Evolutionary conservation across 208 protist species (phyloP).

Genomic region (Trypanosoma rangeli): DNA sequence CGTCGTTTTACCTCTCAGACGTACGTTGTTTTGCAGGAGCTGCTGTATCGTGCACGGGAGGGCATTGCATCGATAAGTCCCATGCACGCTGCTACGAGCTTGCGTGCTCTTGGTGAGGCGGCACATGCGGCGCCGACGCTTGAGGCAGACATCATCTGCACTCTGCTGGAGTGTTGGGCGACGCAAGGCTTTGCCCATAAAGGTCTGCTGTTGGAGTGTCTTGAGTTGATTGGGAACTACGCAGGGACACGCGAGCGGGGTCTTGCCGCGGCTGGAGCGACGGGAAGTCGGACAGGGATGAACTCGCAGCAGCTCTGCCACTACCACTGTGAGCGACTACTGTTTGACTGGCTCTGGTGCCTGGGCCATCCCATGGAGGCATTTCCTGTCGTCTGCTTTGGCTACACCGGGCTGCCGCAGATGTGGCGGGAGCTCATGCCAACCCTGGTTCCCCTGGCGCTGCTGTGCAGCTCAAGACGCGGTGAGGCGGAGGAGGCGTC

Average conservation of each 20-base stretch:
- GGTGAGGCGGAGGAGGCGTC: not conserved
- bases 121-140: constrained; percentile 49
- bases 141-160: constrained; percentile 54
- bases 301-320: constrained; percentile 38
- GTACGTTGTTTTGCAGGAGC: constrained; percentile 49
- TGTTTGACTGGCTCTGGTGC: constrained; percentile 74
- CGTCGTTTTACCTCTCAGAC: constrained; percentile 40
- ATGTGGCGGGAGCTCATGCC: constrained; percentile 33
- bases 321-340: constrained; percentile 36
- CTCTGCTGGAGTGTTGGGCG: constrained; percentile 77
- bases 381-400: constrained; percentile 66
- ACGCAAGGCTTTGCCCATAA: constrained; percentile 57
- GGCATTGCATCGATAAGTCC: constrained; percentile 48
- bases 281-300: constrained; percentile 6
- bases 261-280: not conserved
- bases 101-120: constrained; percentile 67
- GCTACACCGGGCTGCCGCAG: constrained; percentile 33
- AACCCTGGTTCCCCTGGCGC: constrained; percentile 41
- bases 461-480: constrained; percentile 43
- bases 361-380: constrained; percentile 58
- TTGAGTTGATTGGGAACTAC: constrained; percentile 39
- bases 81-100: constrained; percentile 54
- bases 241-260: not conserved
- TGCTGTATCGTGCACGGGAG: constrained; percentile 52
- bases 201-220: constrained; percentile 47